These are phyloP conservation scores for Nepenthes mirabilis DNA, from an alignment of 148 eudicot species.

Conservation along the genomic window DNA sequence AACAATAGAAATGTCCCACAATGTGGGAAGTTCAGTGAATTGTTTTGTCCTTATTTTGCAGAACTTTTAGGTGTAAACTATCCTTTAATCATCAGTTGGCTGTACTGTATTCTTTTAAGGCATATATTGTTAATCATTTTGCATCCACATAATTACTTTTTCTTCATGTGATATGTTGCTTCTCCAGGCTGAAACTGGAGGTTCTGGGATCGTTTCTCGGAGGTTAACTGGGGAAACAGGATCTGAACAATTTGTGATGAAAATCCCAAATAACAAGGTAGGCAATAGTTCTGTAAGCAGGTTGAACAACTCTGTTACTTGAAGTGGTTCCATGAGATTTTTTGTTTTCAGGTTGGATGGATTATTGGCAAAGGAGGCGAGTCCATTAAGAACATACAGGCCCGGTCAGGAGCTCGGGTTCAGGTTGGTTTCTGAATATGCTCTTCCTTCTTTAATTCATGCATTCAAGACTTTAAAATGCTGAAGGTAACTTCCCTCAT, in stretches of 20 bases:
- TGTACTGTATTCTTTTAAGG: neutral
- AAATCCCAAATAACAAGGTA: conserved; percentile 83
- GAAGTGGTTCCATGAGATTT: conserved; percentile 2
- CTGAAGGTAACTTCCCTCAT: neutral
- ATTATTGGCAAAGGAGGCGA: conserved; percentile 98
- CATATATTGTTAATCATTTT: neutral
- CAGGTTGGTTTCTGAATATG: conserved; percentile 36
- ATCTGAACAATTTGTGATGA: conserved; percentile 43
- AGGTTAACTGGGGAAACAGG: conserved; percentile 47
- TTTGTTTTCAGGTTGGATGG: conserved; percentile 72
- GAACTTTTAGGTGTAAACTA: neutral
- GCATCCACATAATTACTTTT: neutral
- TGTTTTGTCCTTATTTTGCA: too few species aligned
- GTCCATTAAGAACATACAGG: conserved; percentile 86
- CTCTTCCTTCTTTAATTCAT: neutral
- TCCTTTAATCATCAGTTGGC: neutral
- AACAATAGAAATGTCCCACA: too few species aligned
- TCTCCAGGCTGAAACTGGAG: conserved; percentile 73
- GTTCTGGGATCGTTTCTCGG: conserved; percentile 58
- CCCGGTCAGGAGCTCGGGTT: conserved; percentile 77
- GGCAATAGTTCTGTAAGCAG: neutral
- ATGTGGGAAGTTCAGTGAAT: too few species aligned
- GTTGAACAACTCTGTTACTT: neutral
- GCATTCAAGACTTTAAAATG: neutral
- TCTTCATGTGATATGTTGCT: neutral